Evolutionary conservation across 2,329 filamentous ascomycete genomes (phyloP), one percentile per base, ranked within the genome.

Genomic region (Fusarium robinianum): DNA sequence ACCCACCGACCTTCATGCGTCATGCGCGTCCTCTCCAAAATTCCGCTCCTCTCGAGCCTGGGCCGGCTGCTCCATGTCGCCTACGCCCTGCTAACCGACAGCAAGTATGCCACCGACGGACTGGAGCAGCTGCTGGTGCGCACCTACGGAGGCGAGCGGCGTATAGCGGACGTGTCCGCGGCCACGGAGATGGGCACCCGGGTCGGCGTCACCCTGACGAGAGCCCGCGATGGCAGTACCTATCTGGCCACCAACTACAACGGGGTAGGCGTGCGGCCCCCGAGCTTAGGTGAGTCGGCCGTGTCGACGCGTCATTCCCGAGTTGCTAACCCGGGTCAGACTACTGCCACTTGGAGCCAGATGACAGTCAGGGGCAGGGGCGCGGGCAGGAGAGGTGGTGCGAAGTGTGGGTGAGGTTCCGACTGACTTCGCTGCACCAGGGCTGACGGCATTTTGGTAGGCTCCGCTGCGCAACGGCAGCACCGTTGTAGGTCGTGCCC

Each of bases 401-500:
- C 36, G 32, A 49, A 23, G 24, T 46, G 46, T 49, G 17, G 38
- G 46, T 41, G 22, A 34, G n/a, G n/a, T n/a, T n/a, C n/a, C n/a
- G 29, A 15, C 16, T 14, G 19, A 14, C 21, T 17, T 36, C 16
- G 19, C 14, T 21, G 9, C 19, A n/a, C 23, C 31, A 31, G 11
- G n/a, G 15, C 23, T 11, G 24, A 32, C 41, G 41, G 30, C 41
- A 24, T 16, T 12, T 23, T 18, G 4, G 15, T 23, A 53, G 50
- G 9, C 24, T 51, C 9, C 47, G 47, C 22, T 46, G 46, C 18
- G 42, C 38, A 25, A 51, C 44, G 27, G 53, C 50, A 16, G 53
- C 53, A 15, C 50, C 50, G 12, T 53, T 40, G 50, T 53, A 53
- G 39, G 46, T 49, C 19, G n/a, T n/a, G n/a, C n/a, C n/a, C n/a